These are phyloP conservation scores for Nothophytophthora sp. DNA, from an alignment of 352 stramenopile species.

Conservation along the genomic window DNA sequence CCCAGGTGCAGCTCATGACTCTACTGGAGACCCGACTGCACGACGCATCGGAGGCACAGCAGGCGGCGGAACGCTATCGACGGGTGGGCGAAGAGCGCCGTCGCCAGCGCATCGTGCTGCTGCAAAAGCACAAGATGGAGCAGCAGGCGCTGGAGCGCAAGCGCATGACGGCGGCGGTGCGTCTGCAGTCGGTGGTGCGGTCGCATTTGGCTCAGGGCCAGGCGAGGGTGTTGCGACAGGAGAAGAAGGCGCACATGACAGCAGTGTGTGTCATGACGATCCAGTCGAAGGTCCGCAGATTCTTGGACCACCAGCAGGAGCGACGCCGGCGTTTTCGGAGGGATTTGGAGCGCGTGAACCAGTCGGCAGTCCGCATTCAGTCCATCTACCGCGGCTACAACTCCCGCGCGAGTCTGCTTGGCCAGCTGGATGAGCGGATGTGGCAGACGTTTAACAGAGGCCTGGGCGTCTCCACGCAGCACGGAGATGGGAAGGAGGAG, in stretches of 20 bases:
- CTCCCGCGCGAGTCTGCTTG: constrained; percentile 41
- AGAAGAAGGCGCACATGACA: constrained; percentile 55
- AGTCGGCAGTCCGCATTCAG: constrained; percentile 63
- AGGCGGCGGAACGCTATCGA: constrained; percentile 41
- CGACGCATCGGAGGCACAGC: constrained; percentile 16
- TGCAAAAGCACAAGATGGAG: constrained; percentile 56
- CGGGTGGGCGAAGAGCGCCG: constrained; percentile 51
- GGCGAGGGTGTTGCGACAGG: constrained; percentile 27
- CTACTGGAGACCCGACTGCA: constrained; percentile 43
- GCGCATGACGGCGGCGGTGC: constrained; percentile 34
- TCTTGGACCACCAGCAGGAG: constrained; percentile 44
- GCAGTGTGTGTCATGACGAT: constrained; percentile 64
- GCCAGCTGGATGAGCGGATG: constrained; percentile 36
- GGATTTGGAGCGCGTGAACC: constrained; percentile 65
- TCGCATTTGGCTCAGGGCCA: constrained; percentile 39
- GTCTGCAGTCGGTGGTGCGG: constrained; percentile 53
- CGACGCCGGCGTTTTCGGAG: constrained; percentile 42
- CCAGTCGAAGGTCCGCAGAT: constrained; percentile 68
- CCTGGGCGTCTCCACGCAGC: constrained; percentile 2
- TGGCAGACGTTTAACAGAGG: constrained; percentile 10
- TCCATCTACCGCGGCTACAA: constrained; percentile 71
- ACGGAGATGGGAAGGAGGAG: constrained; percentile 15
- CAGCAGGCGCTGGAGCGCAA: constrained; percentile 49
- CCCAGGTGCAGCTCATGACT: constrained; percentile 47
- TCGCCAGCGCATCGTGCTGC: constrained; percentile 50